phyloP scores from a whole-genome alignment of 2,329 filamentous ascomycete species.

The Aspergillus fijiensis region DNA sequence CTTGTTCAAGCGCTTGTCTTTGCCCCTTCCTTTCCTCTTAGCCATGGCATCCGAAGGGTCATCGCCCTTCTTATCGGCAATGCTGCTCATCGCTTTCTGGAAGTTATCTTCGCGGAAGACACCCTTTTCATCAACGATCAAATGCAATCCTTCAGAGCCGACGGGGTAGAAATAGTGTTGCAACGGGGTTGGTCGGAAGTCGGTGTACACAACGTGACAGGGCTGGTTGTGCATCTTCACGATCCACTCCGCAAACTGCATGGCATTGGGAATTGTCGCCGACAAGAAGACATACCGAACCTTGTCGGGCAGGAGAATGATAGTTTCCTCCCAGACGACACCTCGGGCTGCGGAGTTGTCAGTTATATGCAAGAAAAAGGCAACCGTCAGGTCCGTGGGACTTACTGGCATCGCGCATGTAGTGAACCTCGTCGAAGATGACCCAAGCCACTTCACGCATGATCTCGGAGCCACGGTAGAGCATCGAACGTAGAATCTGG shows the following conservation, averaged over 20 bases:
- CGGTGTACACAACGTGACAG: slow-evolving; percentile 98
- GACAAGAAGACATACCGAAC: slow-evolving; percentile 98
- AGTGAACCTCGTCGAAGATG: slow-evolving; percentile 97
- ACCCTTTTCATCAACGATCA: slow-evolving; percentile 96
- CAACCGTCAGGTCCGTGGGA: background rate
- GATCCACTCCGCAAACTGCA: slow-evolving; percentile 99
- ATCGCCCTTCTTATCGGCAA: slow-evolving; percentile 82
- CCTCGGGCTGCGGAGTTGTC: slow-evolving; percentile 60
- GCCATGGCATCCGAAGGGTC: slow-evolving; percentile 77
- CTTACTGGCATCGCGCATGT: slow-evolving; percentile 82
- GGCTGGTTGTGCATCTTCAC: slow-evolving; percentile 96
- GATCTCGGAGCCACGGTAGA: slow-evolving; percentile 97
- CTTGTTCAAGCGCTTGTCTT: slow-evolving; percentile 89
- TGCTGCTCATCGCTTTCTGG: slow-evolving; percentile 87
- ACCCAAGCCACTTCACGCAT: slow-evolving; percentile 99
- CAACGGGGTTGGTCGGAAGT: slow-evolving; percentile 92
- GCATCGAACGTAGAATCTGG: slow-evolving; percentile 90
- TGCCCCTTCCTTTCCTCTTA: slow-evolving; percentile 81
- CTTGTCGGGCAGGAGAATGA: slow-evolving; percentile 96
- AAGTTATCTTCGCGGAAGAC: slow-evolving; percentile 97
- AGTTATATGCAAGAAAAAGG: slow-evolving; percentile 11
- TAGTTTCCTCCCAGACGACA: slow-evolving; percentile 99
- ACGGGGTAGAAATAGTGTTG: slow-evolving; percentile 98
- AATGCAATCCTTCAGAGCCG: slow-evolving; percentile 86
- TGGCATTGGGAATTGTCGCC: slow-evolving; percentile 96